A percentile compares a stretch with the other conserved stretches of the same genome.
Evolutionary conservation across 2,329 filamentous ascomycete genomes (phyloP).

Genomic region (Diplodia seriata): DNA sequence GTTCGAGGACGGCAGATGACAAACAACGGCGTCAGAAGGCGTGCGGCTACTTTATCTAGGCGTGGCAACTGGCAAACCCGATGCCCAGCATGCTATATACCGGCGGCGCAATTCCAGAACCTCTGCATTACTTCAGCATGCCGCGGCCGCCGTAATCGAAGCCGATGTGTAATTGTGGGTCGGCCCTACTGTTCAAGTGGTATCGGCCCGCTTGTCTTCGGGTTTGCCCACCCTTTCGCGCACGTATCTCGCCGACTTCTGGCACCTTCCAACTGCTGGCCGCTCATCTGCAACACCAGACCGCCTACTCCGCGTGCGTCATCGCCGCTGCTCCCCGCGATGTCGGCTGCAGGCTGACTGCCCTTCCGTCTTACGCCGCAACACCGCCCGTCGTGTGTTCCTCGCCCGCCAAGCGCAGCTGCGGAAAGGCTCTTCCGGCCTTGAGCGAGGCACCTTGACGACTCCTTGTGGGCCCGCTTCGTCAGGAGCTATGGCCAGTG

Average conservation of each 20-base stretch:
- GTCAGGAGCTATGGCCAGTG: slow-evolving; percentile 32
- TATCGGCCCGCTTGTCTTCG: slow-evolving; percentile 31
- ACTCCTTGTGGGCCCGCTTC: slow-evolving; percentile 18
- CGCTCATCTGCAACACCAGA: background rate
- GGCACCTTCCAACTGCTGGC: slow-evolving; percentile 22
- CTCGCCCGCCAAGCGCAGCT: slow-evolving; percentile 10
- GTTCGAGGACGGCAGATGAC: slow-evolving; percentile 22
- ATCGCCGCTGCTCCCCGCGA: slow-evolving; percentile 12
- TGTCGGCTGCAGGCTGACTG: slow-evolving; percentile 23
- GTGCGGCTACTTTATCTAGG: background rate
- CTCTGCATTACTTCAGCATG: slow-evolving; percentile 33
- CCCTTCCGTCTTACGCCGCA: slow-evolving; percentile 13
- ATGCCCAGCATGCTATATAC: slow-evolving; percentile 22
- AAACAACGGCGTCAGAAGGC: slow-evolving; percentile 17
- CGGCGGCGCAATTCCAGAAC: slow-evolving; percentile 28
- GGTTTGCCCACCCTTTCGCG: slow-evolving; percentile 28
- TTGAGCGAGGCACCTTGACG: slow-evolving; percentile 18
- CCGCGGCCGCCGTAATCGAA: slow-evolving; percentile 24
- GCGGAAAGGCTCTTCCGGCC: slow-evolving; percentile 30
- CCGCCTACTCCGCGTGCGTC: background rate
- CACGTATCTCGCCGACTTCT: slow-evolving; percentile 25
- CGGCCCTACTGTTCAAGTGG: slow-evolving; percentile 22
- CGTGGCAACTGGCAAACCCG: background rate
- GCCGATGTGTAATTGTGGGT: slow-evolving; percentile 31
- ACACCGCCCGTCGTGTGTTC: background rate